Evolutionary conservation across 2,329 filamentous ascomycete species (phyloP), one percentile per base, ranked within the genome.

Genomic region (Ceratocystis colombiana): DNA sequence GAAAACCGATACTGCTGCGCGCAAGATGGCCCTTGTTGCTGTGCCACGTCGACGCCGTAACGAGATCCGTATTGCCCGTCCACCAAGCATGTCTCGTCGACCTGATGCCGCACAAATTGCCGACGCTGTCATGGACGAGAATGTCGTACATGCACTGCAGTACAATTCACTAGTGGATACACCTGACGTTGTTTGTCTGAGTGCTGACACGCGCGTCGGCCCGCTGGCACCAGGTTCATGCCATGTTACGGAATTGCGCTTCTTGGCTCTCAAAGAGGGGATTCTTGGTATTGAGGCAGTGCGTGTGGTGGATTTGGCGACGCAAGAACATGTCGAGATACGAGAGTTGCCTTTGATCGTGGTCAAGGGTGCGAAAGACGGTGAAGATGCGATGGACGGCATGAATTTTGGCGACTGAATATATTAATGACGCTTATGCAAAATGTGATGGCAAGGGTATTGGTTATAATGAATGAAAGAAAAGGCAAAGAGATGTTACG

Each of bases 261-360:
- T 93, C 70, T 77, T 91, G 64, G 85, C 88, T 3, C 76, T 91
- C 64, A 77, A 78, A 64, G 79, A 82, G 61, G 89, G 89, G 0
- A 80, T 89, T 41, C 79, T 89, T 37, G 80, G 81, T n/a, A 74
- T 93, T 2, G 89, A 92, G 70, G 85, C 86, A 1, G 79, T 93
- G 22, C 79, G 88, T 62, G 83, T 93, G 1, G 79, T 92, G 2
- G 89, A 94, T 73, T 73, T 93, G 68, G 83, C 79, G 25, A 88
- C 84, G 44, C 86, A 89, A 71, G 88, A 92, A 76, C 87, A 88
- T 72, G 86, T 89, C 2, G 88, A 93, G 74, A 85, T 92, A 65
- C 81, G 83, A 68, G 87, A 93, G 68, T 73, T 94, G 69, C 89
- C 89, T 0, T 84, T 82, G 57, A 83, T 90, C 70, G 75, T 90